These are phyloP conservation scores for Suhomyces sp. DNA, from an alignment of 805 yeast genomes.

Conservation along the genomic window DNA sequence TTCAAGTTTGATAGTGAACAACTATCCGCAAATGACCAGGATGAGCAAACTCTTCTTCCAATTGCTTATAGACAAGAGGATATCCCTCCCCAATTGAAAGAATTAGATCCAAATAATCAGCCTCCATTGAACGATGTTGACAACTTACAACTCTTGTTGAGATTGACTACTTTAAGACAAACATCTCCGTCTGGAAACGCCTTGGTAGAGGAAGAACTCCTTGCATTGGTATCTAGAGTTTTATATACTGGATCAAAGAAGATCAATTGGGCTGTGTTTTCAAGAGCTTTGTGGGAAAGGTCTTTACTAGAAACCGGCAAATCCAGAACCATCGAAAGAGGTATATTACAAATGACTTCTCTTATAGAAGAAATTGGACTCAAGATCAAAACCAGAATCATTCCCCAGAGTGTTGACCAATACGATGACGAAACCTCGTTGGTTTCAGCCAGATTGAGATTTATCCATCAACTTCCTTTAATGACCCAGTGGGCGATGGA, in stretches of 20 bases:
- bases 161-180: constrained; percentile 61
- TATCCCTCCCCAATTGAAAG: constrained; percentile 54
- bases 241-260: constrained; percentile 48
- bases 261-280: constrained; percentile 74
- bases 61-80: constrained; percentile 59
- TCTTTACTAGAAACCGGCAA: constrained; percentile 77
- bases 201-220: constrained; percentile 78
- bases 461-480: constrained; percentile 71
- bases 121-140: constrained; percentile 73
- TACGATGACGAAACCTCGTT: constrained; percentile 31
- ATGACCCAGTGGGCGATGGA: constrained; percentile 88
- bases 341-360: constrained; percentile 88
- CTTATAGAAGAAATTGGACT: constrained; percentile 85
- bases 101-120: constrained; percentile 77
- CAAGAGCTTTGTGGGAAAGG: constrained; percentile 87
- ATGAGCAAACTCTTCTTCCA: constrained; percentile 52
- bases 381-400: constrained; percentile 53
- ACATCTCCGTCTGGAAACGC: constrained; percentile 71
- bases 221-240: constrained; percentile 72
- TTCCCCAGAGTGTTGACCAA: constrained; percentile 44
- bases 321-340: constrained; percentile 89
- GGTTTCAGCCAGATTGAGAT: constrained; percentile 57
- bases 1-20: constrained; percentile 40
- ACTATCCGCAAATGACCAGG: constrained; percentile 17
- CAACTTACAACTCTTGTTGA: constrained; percentile 67